Percentiles rank a stretch among this genome's conserved stretches.
Evolutionary conservation across 441 rosid species (phyloP).

Genomic region (Populus trichocarpa): DNA sequence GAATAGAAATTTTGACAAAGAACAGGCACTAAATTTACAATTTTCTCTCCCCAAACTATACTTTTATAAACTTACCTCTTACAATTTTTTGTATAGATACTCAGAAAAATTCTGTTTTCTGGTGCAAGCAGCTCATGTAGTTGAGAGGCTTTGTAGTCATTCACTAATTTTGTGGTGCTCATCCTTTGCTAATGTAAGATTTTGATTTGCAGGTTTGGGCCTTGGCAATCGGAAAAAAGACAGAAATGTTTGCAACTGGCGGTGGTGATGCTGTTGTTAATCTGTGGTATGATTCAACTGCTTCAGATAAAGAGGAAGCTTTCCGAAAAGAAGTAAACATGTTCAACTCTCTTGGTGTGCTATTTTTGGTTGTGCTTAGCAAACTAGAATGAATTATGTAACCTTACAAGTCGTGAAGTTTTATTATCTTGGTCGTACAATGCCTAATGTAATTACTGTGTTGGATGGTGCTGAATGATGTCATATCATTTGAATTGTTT

Average conservation of each 20-base stretch:
- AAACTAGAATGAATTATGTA: not conserved
- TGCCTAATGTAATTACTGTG: not conserved
- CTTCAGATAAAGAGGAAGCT: conserved; percentile 82
- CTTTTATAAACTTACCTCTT: not conserved
- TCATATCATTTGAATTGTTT: not conserved
- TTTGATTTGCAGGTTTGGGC: conserved; percentile 75
- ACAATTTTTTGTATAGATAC: not conserved
- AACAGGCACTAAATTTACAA: not conserved
- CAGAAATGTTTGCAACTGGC: conserved; percentile 90
- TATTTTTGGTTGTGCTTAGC: not conserved
- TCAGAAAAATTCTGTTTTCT: not conserved
- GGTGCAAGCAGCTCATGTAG: not conserved
- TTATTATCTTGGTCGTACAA: not conserved
- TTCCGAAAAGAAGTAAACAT: conserved; percentile 74
- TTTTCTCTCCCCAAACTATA: not conserved
- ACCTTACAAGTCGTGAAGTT: not conserved
- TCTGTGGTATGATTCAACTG: conserved; percentile 91
- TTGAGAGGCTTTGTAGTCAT: not conserved
- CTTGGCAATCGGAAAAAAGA: conserved; percentile 87
- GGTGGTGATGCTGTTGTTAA: conserved; percentile 88
- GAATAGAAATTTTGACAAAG: not conserved
- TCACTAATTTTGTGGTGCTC: not conserved
- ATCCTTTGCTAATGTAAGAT: conserved; percentile 16
- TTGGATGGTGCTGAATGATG: not conserved
- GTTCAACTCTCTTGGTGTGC: conserved; percentile 7